Percentiles rank a stretch among this genome's conserved stretches.
Conservation (phyloP, 2,329 filamentous ascomycete genomes). For the Scedosporium boydii region DNA sequence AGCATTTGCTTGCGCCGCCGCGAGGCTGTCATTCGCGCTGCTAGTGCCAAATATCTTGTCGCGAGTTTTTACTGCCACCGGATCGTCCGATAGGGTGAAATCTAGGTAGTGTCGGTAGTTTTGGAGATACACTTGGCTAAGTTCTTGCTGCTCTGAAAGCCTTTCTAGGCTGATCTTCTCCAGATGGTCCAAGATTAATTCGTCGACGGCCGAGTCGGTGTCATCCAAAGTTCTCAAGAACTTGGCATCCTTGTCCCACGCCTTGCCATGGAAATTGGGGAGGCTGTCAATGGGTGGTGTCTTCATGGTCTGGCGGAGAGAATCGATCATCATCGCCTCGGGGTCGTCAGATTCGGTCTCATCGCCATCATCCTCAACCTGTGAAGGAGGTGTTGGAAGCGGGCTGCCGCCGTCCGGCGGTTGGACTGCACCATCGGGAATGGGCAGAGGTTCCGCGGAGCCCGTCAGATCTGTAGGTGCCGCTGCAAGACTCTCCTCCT, state of each 20-base stretch:
- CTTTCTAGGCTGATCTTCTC: slow-evolving; percentile 28
- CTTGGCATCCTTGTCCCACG: slow-evolving; percentile 38
- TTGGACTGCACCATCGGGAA: background rate
- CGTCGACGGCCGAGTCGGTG: slow-evolving; percentile 27
- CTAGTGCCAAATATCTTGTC: slow-evolving; percentile 26
- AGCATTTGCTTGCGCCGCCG: slow-evolving; percentile 28
- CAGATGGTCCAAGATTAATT: slow-evolving; percentile 37
- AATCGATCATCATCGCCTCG: slow-evolving; percentile 37
- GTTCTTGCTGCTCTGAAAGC: slow-evolving; percentile 25
- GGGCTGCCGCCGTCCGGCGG: slow-evolving; percentile 12
- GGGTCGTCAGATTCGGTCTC: slow-evolving; percentile 47
- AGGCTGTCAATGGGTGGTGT: slow-evolving; percentile 47
- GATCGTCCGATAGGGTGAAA: slow-evolving; percentile 47
- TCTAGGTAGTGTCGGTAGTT: slow-evolving; percentile 43
- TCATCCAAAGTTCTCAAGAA: slow-evolving; percentile 31
- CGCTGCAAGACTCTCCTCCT: too few relatives aligned
- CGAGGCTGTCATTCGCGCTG: slow-evolving; percentile 16
- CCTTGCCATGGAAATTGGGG: slow-evolving; percentile 33
- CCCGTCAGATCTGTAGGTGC: background rate
- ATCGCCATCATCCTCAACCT: slow-evolving; percentile 38
- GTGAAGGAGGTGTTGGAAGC: slow-evolving; percentile 36
- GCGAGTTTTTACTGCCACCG: slow-evolving; percentile 43
- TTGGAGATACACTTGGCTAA: slow-evolving; percentile 31
- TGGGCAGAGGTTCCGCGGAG: background rate
- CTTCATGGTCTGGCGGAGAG: slow-evolving; percentile 38